These are phyloP conservation scores for Amanita jacksonii DNA, from an alignment of 768 basidiomycete species.

Conservation along the genomic window DNA sequence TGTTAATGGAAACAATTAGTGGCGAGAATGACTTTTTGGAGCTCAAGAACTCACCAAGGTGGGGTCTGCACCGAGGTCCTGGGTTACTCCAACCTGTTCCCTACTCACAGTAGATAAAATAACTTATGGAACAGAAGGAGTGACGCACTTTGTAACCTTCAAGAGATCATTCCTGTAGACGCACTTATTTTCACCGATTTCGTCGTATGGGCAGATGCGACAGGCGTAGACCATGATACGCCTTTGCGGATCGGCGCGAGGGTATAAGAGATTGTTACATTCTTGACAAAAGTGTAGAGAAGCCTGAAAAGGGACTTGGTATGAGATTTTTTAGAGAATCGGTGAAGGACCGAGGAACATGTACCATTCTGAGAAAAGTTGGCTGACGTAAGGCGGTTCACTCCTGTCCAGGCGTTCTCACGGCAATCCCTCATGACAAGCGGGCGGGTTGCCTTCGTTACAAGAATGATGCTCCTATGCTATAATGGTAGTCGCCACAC, in stretches of 20 bases:
- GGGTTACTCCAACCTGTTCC: constrained; percentile 89
- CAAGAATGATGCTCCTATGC: too few relatives aligned
- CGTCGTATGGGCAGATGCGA: constrained; percentile 81
- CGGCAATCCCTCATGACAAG: too few relatives aligned
- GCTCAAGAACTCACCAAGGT: constrained; percentile 52
- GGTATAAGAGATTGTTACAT: constrained; percentile 93
- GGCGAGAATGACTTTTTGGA: neutral
- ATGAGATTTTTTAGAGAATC: neutral
- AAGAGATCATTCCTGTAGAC: constrained; percentile 92
- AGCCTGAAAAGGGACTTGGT: constrained; percentile 34
- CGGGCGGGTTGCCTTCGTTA: too few relatives aligned
- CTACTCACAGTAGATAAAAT: constrained; percentile 28
- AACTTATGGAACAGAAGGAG: neutral
- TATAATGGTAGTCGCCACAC: too few relatives aligned
- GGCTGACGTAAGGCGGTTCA: neutral
- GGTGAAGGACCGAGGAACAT: neutral
- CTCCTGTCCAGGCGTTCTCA: neutral
- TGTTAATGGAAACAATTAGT: constrained; percentile 18
- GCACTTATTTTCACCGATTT: constrained; percentile 78
- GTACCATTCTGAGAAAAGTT: neutral
- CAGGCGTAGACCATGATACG: constrained; percentile 86
- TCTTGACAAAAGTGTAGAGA: constrained; percentile 88
- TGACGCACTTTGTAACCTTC: constrained; percentile 78
- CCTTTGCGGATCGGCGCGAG: constrained; percentile 81
- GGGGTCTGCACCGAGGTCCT: constrained; percentile 80